Percentiles rank a stretch among this genome's conserved stretches.
Evolutionary conservation across 2,329 filamentous ascomycete species (phyloP).

Genomic region (Pyricularia pennisetigena): DNA sequence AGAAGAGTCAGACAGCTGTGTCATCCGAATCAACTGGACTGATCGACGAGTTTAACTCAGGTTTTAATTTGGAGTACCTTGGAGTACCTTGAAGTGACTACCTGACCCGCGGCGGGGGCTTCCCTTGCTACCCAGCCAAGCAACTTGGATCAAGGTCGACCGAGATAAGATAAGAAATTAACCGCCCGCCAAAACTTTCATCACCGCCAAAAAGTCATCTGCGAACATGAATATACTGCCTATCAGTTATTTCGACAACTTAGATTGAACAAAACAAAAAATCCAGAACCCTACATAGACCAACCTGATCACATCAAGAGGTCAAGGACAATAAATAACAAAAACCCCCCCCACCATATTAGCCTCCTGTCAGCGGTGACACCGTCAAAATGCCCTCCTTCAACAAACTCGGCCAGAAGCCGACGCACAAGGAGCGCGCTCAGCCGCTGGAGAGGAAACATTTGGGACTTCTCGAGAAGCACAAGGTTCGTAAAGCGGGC

Average conservation of each 20-base stretch:
- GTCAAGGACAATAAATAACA: neutral
- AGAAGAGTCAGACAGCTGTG: neutral
- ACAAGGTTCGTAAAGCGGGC: slow-evolving; percentile 52
- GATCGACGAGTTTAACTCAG: neutral
- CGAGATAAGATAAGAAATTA: slow-evolving; percentile 2
- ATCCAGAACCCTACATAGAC: neutral
- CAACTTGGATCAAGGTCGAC: neutral
- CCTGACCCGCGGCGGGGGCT: neutral
- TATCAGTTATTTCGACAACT: neutral
- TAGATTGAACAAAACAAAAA: neutral
- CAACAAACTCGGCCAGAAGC: slow-evolving; percentile 59
- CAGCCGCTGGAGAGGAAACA: slow-evolving; percentile 76
- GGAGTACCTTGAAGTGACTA: too few relatives aligned
- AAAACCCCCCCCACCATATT: neutral
- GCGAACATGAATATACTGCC: neutral
- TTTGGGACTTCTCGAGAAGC: slow-evolving; percentile 90
- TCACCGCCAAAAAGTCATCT: neutral
- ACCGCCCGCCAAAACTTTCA: slow-evolving; percentile 1
- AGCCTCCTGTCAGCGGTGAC: neutral
- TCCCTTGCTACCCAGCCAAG: neutral
- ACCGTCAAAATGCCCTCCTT: slow-evolving; percentile 3
- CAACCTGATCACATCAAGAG: neutral
- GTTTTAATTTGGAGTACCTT: neutral
- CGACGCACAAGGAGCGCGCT: slow-evolving; percentile 81
- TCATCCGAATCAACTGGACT: neutral